Evolutionary conservation across 164 flowering plant genomes (phyloP), one percentile per base, ranked within the genome.

Genomic region (Nymphaea colorata): DNA sequence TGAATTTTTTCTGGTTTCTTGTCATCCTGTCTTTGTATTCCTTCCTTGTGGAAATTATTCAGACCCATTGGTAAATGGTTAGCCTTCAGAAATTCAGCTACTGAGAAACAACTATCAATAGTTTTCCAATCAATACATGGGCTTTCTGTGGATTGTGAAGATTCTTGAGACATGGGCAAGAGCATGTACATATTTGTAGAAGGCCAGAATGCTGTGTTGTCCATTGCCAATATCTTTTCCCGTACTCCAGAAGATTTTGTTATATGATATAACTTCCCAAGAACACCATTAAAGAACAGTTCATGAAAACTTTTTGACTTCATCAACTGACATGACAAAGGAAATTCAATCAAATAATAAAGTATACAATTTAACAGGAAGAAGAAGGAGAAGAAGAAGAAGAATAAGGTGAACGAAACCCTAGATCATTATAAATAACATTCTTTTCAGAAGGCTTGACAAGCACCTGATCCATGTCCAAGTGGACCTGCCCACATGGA

Each of bases 301-400:
- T 87, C 94, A 63, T 95, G 99, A 73, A 92, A 95, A 72, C 73
- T 25, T 75, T 79, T 89, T 67, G 97, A 87, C 67, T 80, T 87
- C 61, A 55, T 66, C 73, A 92, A 77, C 96, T 94, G 83, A 62
- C 51, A 63, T 55, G 36, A 25, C 64, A 67, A 44, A 67, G 25
- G 64, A 36, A 61, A 11, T 8, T 6, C 4, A n/a, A 36, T n/a
- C 8, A 8, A n/a, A 61, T 6, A 4, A 61, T 61, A 36, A 8
- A 61, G 16, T 8, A 61, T n/a, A 36, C 64, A 61, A 8, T n/a
- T 6, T n/a, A 61, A 36, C 7, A n/a, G 6, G 64, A 61, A 61
- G 41, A 61, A 25, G 36, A 25, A 25, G 36, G 36, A 17, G 4
- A 4, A 11, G 16, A n/a, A 7, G 7, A 47, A 47, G 55, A 47